These are phyloP conservation scores for Xylaria castorea DNA, from an alignment of 495 filamentous ascomycete genomes.

Conservation along the genomic window DNA sequence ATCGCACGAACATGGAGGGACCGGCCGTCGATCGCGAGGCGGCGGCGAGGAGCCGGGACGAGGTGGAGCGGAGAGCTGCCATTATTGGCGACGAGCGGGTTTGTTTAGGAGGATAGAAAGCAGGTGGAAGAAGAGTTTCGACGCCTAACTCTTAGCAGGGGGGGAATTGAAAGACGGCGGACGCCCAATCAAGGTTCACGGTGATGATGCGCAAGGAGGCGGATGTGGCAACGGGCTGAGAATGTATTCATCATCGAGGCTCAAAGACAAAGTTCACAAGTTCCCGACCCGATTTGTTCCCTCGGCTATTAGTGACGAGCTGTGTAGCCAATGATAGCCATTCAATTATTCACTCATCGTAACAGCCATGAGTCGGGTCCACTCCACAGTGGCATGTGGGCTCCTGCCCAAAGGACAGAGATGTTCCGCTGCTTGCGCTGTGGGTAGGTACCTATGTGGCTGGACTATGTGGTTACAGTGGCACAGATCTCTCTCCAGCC, in stretches of 20 bases:
- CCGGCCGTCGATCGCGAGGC: conserved; percentile 46
- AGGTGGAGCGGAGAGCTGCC: conserved; percentile 78
- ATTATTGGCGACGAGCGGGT: conserved; percentile 56
- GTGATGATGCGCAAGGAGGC: conserved; percentile 13
- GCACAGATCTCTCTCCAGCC: background rate
- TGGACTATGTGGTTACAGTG: background rate
- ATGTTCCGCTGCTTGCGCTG: background rate
- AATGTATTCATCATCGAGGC: conserved; percentile 42
- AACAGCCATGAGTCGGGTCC: background rate
- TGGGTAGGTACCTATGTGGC: background rate
- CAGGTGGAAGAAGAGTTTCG: background rate
- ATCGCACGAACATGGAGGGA: conserved; percentile 50
- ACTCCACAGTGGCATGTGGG: background rate
- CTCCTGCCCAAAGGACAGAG: background rate
- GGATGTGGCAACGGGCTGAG: conserved; percentile 32
- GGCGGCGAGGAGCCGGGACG: conserved; percentile 67
- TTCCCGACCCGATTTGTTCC: conserved; percentile 42
- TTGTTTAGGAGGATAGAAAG: background rate
- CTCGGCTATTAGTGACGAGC: conserved; percentile 40
- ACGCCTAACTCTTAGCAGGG: background rate
- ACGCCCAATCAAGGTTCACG: conserved; percentile 30
- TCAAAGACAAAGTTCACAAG: conserved; percentile 28
- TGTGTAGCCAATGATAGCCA: conserved; percentile 39
- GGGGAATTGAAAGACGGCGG: background rate
- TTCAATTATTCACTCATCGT: conserved; percentile 40